These are phyloP conservation scores for Cutaneotrichosporon dermatis DNA, from an alignment of 1,284 basidiomycete genomes.

Conservation along the genomic window DNA sequence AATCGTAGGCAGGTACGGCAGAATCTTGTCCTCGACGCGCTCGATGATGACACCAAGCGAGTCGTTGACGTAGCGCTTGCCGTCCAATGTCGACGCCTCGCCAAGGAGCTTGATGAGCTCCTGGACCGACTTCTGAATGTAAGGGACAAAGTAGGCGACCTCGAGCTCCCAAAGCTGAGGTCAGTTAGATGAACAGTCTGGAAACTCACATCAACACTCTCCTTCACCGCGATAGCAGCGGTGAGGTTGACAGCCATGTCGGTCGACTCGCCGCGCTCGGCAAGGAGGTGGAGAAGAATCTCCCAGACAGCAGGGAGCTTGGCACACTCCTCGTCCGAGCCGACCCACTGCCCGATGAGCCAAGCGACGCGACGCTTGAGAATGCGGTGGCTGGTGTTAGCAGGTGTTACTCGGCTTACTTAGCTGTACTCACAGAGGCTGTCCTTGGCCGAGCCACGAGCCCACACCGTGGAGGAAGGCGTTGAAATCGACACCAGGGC, in stretches of 20 bases:
- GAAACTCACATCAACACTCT: constrained; percentile 71
- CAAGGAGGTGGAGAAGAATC: constrained; percentile 67
- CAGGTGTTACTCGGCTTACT: neutral
- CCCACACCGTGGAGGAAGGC: constrained; percentile 31
- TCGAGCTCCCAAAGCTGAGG: constrained; percentile 43
- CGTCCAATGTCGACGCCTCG: constrained; percentile 71
- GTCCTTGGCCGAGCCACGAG: constrained; percentile 35
- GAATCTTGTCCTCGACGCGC: constrained; percentile 61
- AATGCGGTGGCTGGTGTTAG: constrained; percentile 64
- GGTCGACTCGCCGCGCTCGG: constrained; percentile 62
- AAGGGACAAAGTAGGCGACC: constrained; percentile 42
- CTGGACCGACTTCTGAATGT: constrained; percentile 40
- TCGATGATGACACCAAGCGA: constrained; percentile 71
- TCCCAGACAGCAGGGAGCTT: constrained; percentile 70
- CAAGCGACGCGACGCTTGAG: constrained; percentile 84
- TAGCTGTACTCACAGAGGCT: constrained; percentile 31
- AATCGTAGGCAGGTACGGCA: constrained; percentile 64
- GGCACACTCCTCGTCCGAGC: constrained; percentile 58
- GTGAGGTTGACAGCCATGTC: constrained; percentile 79
- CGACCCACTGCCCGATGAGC: constrained; percentile 79
- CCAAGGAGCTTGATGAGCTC: constrained; percentile 56
- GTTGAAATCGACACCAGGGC: constrained; percentile 37
- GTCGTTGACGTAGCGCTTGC: constrained; percentile 67
- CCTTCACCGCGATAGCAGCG: constrained; percentile 66
- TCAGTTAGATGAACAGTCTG: neutral